phyloP scores from a whole-genome alignment of 2,329 filamentous ascomycete species.

The Periglandula ipomoeae region DNA sequence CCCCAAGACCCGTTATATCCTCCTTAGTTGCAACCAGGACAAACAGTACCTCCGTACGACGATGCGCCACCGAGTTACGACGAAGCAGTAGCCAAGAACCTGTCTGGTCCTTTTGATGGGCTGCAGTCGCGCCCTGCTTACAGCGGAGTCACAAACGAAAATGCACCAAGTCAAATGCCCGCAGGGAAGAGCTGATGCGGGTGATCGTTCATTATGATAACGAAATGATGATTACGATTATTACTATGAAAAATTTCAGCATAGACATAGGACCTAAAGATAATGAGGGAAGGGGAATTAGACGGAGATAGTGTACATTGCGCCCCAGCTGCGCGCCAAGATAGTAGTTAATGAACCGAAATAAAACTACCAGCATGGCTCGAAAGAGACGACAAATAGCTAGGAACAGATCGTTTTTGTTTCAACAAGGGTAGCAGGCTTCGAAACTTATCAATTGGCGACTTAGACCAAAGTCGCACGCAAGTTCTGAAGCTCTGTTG shows the following conservation, averaged over 20 bases:
- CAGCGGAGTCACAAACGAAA: conserved; percentile 53
- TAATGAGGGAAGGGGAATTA: background rate
- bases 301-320: background rate
- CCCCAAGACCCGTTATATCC: conserved; percentile 46
- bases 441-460: no score
- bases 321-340: background rate
- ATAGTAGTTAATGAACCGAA: background rate
- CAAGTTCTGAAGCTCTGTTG: no score
- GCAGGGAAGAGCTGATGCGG: conserved; percentile 27
- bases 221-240: background rate
- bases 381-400: background rate
- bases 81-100: conserved; percentile 74
- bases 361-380: background rate
- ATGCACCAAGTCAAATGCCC: conserved; percentile 43
- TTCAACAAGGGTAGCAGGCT: no score
- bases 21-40: conserved; percentile 40
- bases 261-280: background rate
- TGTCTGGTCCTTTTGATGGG: conserved; percentile 61
- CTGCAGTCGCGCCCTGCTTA: conserved; percentile 54
- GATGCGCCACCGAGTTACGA: conserved; percentile 94
- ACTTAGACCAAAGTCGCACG: no score
- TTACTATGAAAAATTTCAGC: background rate
- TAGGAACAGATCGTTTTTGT: no score
- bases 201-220: conserved; percentile 4
- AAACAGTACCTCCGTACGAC: conserved; percentile 41